These are phyloP conservation scores for Phytophthora ramorum DNA, from an alignment of 352 stramenopile species.

Conservation along the genomic window DNA sequence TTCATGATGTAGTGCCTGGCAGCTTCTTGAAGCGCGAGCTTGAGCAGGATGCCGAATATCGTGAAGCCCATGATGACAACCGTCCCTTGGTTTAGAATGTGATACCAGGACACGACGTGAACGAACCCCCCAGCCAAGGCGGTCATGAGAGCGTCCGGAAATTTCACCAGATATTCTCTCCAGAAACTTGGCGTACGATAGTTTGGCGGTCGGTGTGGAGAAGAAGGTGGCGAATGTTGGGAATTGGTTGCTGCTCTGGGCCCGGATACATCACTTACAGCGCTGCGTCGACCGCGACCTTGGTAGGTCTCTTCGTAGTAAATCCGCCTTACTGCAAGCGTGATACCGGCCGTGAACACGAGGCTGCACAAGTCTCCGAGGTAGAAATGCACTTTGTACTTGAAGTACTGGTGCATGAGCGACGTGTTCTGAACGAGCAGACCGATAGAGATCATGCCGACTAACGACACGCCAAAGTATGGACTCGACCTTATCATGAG, in stretches of 20 bases:
- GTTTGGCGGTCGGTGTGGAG: slow-evolving; percentile 1
- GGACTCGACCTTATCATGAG: slow-evolving; percentile 5
- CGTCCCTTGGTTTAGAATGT: slow-evolving; percentile 8
- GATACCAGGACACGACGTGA: slow-evolving; percentile 26
- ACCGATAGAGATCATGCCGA: slow-evolving; percentile 13
- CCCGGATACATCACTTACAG: neutral
- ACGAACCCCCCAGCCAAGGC: slow-evolving; percentile 28
- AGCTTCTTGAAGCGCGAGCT: slow-evolving; percentile 42
- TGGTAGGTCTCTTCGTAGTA: slow-evolving; percentile 27
- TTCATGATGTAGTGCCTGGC: slow-evolving; percentile 32
- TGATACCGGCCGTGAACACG: slow-evolving; percentile 17
- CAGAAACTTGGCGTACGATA: slow-evolving; percentile 13
- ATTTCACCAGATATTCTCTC: neutral
- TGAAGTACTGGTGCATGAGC: slow-evolving; percentile 19
- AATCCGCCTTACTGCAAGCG: slow-evolving; percentile 7
- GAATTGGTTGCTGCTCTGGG: neutral
- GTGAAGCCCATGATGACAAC: slow-evolving; percentile 31
- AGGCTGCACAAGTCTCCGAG: slow-evolving; percentile 19
- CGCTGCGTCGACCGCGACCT: slow-evolving; percentile 8
- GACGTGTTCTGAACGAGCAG: slow-evolving; percentile 26
- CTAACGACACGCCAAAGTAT: slow-evolving; percentile 12
- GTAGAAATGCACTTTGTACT: slow-evolving; percentile 45
- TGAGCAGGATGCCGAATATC: slow-evolving; percentile 32
- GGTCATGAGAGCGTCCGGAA: neutral
- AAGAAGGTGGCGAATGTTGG: neutral